Evolutionary conservation across 805 yeast species (phyloP), one percentile per base, ranked within the genome.

Genomic region (Saturnispora sanitii): DNA sequence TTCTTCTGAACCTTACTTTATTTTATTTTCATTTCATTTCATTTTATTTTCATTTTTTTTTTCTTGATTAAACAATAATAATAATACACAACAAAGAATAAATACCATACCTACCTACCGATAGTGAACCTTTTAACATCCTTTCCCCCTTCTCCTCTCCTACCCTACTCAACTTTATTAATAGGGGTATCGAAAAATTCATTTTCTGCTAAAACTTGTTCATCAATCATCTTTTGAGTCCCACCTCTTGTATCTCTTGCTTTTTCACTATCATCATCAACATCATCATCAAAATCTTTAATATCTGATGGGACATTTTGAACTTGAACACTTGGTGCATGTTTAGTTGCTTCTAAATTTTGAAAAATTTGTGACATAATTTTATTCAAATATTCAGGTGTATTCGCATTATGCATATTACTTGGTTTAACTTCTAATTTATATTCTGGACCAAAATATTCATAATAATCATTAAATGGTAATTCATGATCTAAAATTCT

Each of bases 321-420:
- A 78, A 86, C 75, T 62, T 90, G 97, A 26, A 90, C 96, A 40
- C 95, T 82, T n/a, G 98, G 98, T 0, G 96, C 95, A 61, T 81
- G 86, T 61, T 83, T 80, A n/a, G 96, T 86, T 52, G 83, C 76
- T 53, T 86, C 94, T 55, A 90, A 67, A 63, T 84, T 87, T 44
- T 75, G 66, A 40, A 82, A 70, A 40, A 90, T 82, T 52, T 81
- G 83, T 11, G 83, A 71, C 54, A 86, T 65, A 38, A 90, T 79
- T 60, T 85, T 82, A 61, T 86, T 85, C 52, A 90, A 68, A 57
- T 87, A 90, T 60, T 88, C 96, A 19, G 94, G 90, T 19, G 90
- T 76, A 63, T 90, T 90, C 38, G 95, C 95, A 62, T 90, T 90
- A 66, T 82, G 84, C 97, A 90, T 90, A 63, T 90, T 90, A 11